Evolutionary conservation across 2,329 filamentous ascomycete genomes (phyloP).

Genomic region (Clonostachys solani): DNA sequence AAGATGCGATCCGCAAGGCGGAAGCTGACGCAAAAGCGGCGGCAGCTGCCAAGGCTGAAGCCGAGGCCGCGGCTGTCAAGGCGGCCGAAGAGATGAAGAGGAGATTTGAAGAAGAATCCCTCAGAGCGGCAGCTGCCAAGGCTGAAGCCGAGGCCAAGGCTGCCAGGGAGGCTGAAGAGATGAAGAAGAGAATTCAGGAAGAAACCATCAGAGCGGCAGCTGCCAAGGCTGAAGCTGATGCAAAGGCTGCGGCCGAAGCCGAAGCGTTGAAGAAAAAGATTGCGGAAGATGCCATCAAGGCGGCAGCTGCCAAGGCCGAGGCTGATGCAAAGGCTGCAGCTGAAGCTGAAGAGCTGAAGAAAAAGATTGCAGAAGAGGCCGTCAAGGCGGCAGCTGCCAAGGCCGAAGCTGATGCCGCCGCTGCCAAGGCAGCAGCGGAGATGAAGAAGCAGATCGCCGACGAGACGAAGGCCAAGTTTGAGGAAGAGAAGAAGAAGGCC

Average conservation of each 20-base stretch:
- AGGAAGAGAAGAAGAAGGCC: slow-evolving; percentile 42
- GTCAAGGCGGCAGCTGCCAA: slow-evolving; percentile 35
- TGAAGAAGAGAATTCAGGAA: slow-evolving; percentile 33
- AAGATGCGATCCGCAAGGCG: slow-evolving; percentile 29
- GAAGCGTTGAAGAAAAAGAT: slow-evolving; percentile 36
- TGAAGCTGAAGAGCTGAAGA: slow-evolving; percentile 36
- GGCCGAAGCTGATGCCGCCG: slow-evolving; percentile 31
- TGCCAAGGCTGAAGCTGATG: slow-evolving; percentile 19
- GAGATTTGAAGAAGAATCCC: slow-evolving; percentile 3
- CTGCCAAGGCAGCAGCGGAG: slow-evolving; percentile 29
- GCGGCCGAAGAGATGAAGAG: slow-evolving; percentile 16
- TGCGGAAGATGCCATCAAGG: slow-evolving; percentile 29
- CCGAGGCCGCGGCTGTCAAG: slow-evolving; percentile 25
- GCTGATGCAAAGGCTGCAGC: slow-evolving; percentile 34
- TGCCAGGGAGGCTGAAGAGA: slow-evolving; percentile 31
- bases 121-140: slow-evolving; percentile 13
- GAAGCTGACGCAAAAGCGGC: slow-evolving; percentile 19
- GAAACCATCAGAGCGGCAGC: slow-evolving; percentile 11
- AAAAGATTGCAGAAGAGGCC: slow-evolving; percentile 27
- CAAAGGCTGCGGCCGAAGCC: slow-evolving; percentile 33
- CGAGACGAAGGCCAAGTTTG: slow-evolving; percentile 31
- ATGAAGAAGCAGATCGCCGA: slow-evolving; percentile 35
- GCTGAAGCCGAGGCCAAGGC: slow-evolving; percentile 31
- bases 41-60: slow-evolving; percentile 22
- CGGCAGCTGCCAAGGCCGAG: slow-evolving; percentile 15